These are phyloP conservation scores for Blastobotrys malaysiensis DNA, from an alignment of 1,139 yeast genomes.

Conservation along the genomic window DNA sequence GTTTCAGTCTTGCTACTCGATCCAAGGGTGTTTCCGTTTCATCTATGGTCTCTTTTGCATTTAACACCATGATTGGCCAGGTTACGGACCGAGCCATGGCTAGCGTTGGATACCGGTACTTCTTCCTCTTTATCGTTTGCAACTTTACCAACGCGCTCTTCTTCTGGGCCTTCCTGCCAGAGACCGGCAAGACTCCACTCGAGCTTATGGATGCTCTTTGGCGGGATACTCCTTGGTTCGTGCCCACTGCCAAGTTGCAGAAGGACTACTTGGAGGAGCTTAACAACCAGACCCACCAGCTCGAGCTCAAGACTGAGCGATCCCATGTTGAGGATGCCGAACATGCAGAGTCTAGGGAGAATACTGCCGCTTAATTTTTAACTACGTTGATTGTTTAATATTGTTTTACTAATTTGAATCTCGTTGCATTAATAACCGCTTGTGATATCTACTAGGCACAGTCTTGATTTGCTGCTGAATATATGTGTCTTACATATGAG, in stretches of 20 bases:
- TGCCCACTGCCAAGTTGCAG: slow-evolving; percentile 10
- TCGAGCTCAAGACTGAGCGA: slow-evolving; percentile 6
- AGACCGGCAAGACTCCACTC: slow-evolving; percentile 44
- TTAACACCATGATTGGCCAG: slow-evolving; percentile 27
- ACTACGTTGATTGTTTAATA: neutral
- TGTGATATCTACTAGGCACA: too few species aligned
- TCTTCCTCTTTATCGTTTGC: slow-evolving; percentile 26
- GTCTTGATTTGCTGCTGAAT: neutral
- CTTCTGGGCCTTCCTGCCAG: slow-evolving; percentile 53
- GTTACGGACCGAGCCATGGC: slow-evolving; percentile 21
- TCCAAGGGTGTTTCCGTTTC: slow-evolving; percentile 65
- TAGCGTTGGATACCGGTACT: slow-evolving; percentile 20
- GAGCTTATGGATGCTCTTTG: slow-evolving; percentile 9
- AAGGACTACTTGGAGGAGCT: slow-evolving; percentile 8
- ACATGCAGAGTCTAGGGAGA: neutral
- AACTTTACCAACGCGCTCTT: slow-evolving; percentile 30
- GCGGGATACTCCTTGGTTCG: slow-evolving; percentile 12
- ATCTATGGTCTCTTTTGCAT: slow-evolving; percentile 22
- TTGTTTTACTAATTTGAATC: neutral
- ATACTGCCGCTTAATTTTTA: neutral
- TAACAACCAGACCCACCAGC: slow-evolving; percentile 8
- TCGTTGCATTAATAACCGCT: too few species aligned
- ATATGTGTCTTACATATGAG: neutral
- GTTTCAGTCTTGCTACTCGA: slow-evolving; percentile 62
- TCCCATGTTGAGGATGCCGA: slow-evolving; percentile 1